Evolutionary conservation across 176 grass and related monocot genomes (phyloP).

Genomic region (Lolium multiflorum): DNA sequence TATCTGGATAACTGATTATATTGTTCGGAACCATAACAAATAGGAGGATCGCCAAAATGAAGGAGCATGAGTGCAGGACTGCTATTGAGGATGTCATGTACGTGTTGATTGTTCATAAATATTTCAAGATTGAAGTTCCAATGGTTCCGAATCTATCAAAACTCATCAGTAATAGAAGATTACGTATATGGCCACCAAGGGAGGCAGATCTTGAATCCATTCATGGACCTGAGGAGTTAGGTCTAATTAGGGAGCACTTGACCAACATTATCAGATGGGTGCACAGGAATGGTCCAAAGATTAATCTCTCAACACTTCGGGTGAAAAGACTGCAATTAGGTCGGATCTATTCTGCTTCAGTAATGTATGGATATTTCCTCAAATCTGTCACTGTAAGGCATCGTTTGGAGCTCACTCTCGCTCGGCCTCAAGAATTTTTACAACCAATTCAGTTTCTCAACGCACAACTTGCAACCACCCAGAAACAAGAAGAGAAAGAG

Average conservation of each 20-base stretch:
- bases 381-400: conserved; percentile 59
- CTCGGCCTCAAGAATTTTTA: conserved; percentile 37
- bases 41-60: conserved; percentile 72
- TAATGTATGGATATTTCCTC: conserved; percentile 69
- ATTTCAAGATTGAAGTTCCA: conserved; percentile 66
- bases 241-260: conserved; percentile 65
- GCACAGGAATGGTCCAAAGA: conserved; percentile 58
- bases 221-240: conserved; percentile 51
- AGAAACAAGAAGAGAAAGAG: conserved; percentile 50
- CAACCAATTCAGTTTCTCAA: conserved; percentile 46
- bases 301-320: conserved; percentile 52
- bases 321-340: conserved; percentile 61
- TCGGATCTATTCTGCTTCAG: conserved; percentile 60
- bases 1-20: conserved; percentile 17
- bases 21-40: conserved; percentile 29
- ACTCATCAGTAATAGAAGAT: conserved; percentile 51
- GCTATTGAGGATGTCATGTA: conserved; percentile 70
- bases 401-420: conserved; percentile 54
- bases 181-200: conserved; percentile 60
- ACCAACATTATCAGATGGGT: conserved; percentile 66
- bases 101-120: conserved; percentile 69
- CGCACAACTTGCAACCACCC: conserved; percentile 35
- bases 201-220: conserved; percentile 68
- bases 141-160: conserved; percentile 69
- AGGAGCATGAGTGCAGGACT: conserved; percentile 60